phyloP scores from a whole-genome alignment of 768 basidiomycete genomes.

The Imleria badia region DNA sequence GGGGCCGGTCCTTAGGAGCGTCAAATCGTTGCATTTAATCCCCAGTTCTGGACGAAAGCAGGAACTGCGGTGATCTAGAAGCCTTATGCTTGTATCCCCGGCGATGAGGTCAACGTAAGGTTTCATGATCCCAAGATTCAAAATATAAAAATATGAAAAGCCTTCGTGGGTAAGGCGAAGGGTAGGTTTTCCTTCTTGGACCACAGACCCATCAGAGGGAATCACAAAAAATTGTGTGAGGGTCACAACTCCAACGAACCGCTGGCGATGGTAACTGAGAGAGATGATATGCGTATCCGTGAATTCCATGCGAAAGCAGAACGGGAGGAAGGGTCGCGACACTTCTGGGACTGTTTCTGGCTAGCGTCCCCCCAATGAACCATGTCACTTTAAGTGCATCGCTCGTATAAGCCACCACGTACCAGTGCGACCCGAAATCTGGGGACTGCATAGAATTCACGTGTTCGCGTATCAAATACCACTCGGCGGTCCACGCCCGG shows the following conservation, averaged over 20 bases:
- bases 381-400: background rate
- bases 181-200: too few species aligned
- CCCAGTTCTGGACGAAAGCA: background rate
- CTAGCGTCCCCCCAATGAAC: background rate
- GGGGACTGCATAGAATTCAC: background rate
- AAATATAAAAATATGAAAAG: accelerated
- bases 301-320: background rate
- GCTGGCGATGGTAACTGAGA: background rate
- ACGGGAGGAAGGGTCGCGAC: too few species aligned
- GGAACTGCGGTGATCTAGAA: background rate
- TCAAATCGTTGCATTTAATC: background rate
- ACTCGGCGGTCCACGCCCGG: too few species aligned
- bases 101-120: background rate
- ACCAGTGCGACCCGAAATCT: background rate
- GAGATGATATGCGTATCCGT: background rate
- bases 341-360: background rate
- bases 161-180: constrained; percentile 1
- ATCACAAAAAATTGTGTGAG: background rate
- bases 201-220: background rate
- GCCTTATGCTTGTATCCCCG: background rate
- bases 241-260: background rate
- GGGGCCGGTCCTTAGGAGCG: background rate
- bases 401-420: constrained; percentile 10
- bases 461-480: constrained; percentile 2
- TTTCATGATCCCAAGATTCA: background rate